A percentile compares a stretch with the other conserved stretches of the same genome.
Evolutionary conservation across 495 filamentous ascomycete species (phyloP).

Genomic region (Cercophora samala): DNA sequence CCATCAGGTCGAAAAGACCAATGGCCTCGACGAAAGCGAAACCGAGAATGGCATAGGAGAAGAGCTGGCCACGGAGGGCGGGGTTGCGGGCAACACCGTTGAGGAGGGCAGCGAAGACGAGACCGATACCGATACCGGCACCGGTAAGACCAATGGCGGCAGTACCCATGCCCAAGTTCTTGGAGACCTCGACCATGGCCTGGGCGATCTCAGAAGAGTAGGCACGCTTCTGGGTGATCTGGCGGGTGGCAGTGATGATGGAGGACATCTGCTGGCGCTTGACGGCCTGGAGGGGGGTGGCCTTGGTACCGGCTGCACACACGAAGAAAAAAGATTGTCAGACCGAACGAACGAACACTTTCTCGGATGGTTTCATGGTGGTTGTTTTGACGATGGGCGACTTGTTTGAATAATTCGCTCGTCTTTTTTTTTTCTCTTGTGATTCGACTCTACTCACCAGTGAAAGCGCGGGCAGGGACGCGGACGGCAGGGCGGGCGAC

Average conservation of each 20-base stretch:
- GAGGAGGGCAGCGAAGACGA: conserved; percentile 84
- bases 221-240: conserved; percentile 61
- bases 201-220: conserved; percentile 79
- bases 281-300: conserved; percentile 56
- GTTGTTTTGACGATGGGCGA: background rate
- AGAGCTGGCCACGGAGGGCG: conserved; percentile 83
- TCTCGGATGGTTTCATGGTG: background rate
- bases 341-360: conserved; percentile 9
- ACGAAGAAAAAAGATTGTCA: conserved; percentile 16
- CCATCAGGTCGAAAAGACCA: conserved; percentile 89
- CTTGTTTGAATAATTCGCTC: conserved; percentile 3
- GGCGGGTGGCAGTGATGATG: conserved; percentile 62
- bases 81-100: conserved; percentile 85
- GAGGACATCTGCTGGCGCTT: conserved; percentile 65
- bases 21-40: conserved; percentile 94
- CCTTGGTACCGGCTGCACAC: conserved; percentile 39
- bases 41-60: conserved; percentile 90
- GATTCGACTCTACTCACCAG: conserved; percentile 42
- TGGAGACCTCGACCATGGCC: conserved; percentile 82
- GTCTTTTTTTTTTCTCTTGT: background rate
- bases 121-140: conserved; percentile 90
- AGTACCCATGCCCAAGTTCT: conserved; percentile 82
- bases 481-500: conserved; percentile 67
- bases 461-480: conserved; percentile 62
- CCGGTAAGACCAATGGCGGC: conserved; percentile 86